Evolutionary conservation across 352 stramenopile species (phyloP), one percentile per base, ranked within the genome.

Genomic region (Globisporangium takayamanum): DNA sequence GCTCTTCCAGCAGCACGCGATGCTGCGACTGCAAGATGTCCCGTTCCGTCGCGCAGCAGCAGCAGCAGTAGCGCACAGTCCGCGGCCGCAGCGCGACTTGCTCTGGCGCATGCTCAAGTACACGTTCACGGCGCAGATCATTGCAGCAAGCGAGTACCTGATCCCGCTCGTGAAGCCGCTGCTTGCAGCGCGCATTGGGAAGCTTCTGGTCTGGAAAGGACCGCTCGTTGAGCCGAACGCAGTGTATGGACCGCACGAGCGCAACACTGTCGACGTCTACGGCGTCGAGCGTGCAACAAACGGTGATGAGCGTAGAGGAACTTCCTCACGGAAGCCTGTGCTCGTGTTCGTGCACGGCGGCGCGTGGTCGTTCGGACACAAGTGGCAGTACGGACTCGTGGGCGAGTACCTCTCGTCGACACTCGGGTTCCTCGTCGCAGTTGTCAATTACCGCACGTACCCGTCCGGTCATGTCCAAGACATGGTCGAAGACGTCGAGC

Each of bases 331-430:
- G 7, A 72, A 67, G 28, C 91, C 91, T 12, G 84, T 97, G 33
- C 60, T 98, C 6, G 69, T 98, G 36, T 98, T 98, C 59, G 72
- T 97, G 59, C 87, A 94, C 22, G 92, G 92, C 49, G 92, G 89
- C n/a, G 82, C 75, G n/a, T 92, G 80, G 79, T 79, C 78, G n/a
- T 88, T 86, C 42, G 80, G 75, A 3, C 75, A 88, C 64, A 88
- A 89, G 68, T 92, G 79, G 78, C 79, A 92, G 67, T 92, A 88
- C 57, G 76, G 67, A 22, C 66, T 87, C 16, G 79, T 89, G 22
- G 82, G 79, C 10, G 62, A 87, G 56, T 79, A 79, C 58, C 63
- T 92, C 39, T 62, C 74, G 59, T 26, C 57, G 11, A 59, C 72
- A 26, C 70, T 81, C 36, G 77, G 70, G 18, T 74, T 96, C 41